Conservation (phyloP, 352 stramenopile species). For the Globisporangium irregulare region DNA sequence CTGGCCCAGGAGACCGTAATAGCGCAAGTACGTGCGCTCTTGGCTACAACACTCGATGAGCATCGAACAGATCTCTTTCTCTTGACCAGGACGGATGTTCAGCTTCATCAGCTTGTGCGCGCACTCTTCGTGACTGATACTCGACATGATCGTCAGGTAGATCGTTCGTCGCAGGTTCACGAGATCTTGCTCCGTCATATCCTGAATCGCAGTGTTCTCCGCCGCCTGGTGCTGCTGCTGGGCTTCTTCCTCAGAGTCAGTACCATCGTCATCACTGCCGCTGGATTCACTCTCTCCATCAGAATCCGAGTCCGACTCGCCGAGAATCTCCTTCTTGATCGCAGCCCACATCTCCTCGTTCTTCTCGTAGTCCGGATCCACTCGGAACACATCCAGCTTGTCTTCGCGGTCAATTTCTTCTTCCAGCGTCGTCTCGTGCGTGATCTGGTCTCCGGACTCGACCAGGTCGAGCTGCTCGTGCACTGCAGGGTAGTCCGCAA, state of each 20-base stretch:
- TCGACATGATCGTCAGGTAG: constrained; percentile 99
- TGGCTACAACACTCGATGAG: constrained; percentile 99
- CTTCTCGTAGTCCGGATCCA: constrained; percentile 94
- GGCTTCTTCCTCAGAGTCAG: constrained; percentile 24
- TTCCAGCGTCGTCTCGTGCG: constrained; percentile 96
- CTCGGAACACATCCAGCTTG: constrained; percentile 94
- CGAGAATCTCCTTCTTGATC: constrained; percentile 97
- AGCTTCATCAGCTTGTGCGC: constrained; percentile 99
- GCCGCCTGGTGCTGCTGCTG: constrained; percentile 20
- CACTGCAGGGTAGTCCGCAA: constrained; percentile 94
- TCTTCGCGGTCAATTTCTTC: constrained; percentile 96
- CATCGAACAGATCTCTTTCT: constrained; percentile 99
- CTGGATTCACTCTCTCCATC: constrained; percentile 50
- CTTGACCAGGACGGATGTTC: constrained; percentile 94
- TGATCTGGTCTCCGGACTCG: constrained; percentile 98
- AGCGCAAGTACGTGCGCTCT: constrained; percentile 96
- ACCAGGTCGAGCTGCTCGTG: constrained; percentile 97
- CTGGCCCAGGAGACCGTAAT: constrained; percentile 96
- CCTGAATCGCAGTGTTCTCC: constrained; percentile 80
- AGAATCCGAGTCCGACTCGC: constrained; percentile 86
- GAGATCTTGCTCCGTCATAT: constrained; percentile 97
- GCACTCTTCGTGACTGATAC: constrained; percentile 98
- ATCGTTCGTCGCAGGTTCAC: constrained; percentile 98
- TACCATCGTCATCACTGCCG: constrained; percentile 51
- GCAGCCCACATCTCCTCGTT: constrained; percentile 95